phyloP scores from a whole-genome alignment of 1,284 basidiomycete genomes.

The Papiliotrema nemorosa region DNA sequence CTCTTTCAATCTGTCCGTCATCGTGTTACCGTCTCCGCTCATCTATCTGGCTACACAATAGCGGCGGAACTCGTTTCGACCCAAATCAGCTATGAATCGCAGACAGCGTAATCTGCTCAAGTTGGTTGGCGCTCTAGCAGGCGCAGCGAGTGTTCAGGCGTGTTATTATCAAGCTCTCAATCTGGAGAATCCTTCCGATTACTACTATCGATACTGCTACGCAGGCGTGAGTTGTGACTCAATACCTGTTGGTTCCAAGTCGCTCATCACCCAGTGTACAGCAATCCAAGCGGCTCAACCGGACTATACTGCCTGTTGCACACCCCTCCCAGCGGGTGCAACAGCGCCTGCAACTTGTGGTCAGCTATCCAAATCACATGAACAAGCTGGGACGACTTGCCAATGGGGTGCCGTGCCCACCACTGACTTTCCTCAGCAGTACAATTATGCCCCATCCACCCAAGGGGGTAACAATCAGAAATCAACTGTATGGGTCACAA shows the following conservation, averaged over 20 bases:
- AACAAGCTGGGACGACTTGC: constrained; percentile 5
- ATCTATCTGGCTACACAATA: no score
- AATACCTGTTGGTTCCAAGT: not conserved
- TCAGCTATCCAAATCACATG: not conserved
- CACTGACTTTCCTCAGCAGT: constrained; percentile 3
- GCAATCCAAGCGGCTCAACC: not conserved
- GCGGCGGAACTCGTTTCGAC: no score
- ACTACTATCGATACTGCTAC: constrained; percentile 6
- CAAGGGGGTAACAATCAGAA: no score
- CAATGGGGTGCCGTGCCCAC: constrained; percentile 7
- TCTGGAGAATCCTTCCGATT: constrained; percentile 7
- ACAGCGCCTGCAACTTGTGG: constrained; percentile 2
- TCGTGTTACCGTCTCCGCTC: no score
- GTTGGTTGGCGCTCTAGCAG: no score
- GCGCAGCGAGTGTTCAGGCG: not conserved
- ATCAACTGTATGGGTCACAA: constrained; percentile 4
- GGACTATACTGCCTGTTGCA: constrained; percentile 1
- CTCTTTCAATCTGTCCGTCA: no score
- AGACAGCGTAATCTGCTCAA: no score
- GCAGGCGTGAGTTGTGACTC: constrained; percentile 2
- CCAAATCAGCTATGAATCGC: no score
- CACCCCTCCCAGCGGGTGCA: constrained; percentile 4
- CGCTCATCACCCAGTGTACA: constrained; percentile 4
- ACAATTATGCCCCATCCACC: not conserved
- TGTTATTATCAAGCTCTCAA: constrained; percentile 9